These are phyloP conservation scores for Oryza punctata DNA, from an alignment of 176 grass and related monocot genomes.

Conservation along the genomic window DNA sequence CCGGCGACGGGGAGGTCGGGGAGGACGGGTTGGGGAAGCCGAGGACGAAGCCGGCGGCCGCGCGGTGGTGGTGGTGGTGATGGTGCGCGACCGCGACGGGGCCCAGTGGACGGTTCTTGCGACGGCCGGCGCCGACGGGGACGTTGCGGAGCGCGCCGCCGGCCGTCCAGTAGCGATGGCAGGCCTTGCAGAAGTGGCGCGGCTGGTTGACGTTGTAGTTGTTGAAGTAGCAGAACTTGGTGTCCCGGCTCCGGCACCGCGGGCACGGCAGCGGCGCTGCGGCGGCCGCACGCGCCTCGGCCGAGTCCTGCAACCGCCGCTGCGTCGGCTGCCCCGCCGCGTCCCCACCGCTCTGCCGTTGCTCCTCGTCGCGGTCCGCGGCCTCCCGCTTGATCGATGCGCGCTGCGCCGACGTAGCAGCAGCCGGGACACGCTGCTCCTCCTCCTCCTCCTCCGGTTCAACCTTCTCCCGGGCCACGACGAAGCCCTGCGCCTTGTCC, in stretches of 20 bases:
- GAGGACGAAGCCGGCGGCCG: constrained; percentile 34
- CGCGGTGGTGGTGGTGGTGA: constrained; percentile 26
- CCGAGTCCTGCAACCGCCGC: constrained; percentile 28
- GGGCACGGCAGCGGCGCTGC: constrained; percentile 61
- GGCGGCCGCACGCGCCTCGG: constrained; percentile 49
- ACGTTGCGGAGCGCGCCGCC: constrained; percentile 88
- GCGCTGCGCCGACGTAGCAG: constrained; percentile 1
- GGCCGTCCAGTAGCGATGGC: constrained; percentile 93
- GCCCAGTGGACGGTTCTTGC: constrained; percentile 56
- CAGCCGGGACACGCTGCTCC: background rate
- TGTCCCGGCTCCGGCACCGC: constrained; percentile 66
- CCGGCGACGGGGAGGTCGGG: constrained; percentile 29
- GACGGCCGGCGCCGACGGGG: constrained; percentile 66
- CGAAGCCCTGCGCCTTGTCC: background rate
- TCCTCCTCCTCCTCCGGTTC: constrained; percentile 23
- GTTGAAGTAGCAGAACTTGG: constrained; percentile 87
- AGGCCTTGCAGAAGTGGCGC: constrained; percentile 85
- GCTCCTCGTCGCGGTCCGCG: background rate
- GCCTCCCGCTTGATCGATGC: constrained; percentile 43
- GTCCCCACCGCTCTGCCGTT: background rate
- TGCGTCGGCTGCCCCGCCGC: background rate
- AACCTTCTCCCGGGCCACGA: constrained; percentile 13
- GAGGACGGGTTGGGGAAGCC: constrained; percentile 48
- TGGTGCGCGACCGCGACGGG: background rate
- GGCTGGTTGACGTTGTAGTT: constrained; percentile 83